Percentiles rank a stretch among this genome's conserved stretches.
These are phyloP conservation scores for Psilocybe azurescens DNA, from an alignment of 768 basidiomycete genomes.

Conservation along the genomic window DNA sequence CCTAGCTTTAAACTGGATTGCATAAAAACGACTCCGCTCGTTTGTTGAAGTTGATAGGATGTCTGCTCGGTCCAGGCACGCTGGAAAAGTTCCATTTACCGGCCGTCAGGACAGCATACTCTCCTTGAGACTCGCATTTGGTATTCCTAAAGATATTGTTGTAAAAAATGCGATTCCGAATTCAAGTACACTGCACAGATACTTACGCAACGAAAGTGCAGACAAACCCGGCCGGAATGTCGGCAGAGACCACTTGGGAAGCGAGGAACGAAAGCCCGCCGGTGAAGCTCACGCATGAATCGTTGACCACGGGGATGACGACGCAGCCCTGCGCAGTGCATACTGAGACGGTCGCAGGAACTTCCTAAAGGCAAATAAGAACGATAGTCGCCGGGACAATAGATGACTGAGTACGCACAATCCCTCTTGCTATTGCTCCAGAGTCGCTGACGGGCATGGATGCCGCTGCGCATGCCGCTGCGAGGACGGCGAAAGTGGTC, in stretches of 20 bases:
- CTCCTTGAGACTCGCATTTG: neutral
- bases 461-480: too few species aligned
- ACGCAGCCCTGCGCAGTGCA: slow-evolving; percentile 11
- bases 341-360: neutral
- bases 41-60: slow-evolving; percentile 13
- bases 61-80: neutral
- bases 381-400: too few species aligned
- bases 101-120: neutral
- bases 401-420: too few species aligned
- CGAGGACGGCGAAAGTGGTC: too few species aligned
- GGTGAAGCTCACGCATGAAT: slow-evolving; percentile 5
- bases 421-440: too few species aligned
- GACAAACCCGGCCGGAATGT: slow-evolving; percentile 1
- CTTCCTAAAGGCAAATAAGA: too few species aligned
- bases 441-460: too few species aligned
- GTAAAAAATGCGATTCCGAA: too few species aligned
- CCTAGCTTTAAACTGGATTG: slow-evolving; percentile 9
- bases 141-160: neutral
- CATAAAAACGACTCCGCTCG: slow-evolving; percentile 10
- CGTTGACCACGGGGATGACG: neutral
- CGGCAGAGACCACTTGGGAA: neutral
- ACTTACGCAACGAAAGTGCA: slow-evolving; percentile 8
- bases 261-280: slow-evolving; percentile 9
- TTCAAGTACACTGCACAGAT: too few species aligned
- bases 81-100: slow-evolving; percentile 1